These are phyloP conservation scores for Calocera cornea DNA, from an alignment of 768 basidiomycete genomes.

Conservation along the genomic window DNA sequence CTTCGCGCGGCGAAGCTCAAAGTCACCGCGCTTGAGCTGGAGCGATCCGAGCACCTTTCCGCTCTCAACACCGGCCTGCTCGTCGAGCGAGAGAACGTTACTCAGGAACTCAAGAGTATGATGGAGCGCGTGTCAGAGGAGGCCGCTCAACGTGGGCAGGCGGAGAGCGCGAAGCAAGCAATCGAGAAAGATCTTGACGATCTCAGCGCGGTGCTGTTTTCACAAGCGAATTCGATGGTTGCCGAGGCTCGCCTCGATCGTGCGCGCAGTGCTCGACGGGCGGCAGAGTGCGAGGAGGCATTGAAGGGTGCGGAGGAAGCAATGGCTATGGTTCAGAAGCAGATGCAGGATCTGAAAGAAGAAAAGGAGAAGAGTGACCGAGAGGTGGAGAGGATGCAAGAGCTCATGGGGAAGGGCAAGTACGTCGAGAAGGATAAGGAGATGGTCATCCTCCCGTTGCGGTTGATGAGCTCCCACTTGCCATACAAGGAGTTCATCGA, in stretches of 20 bases:
- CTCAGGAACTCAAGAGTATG: constrained; percentile 75
- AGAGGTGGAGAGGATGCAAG: constrained; percentile 36
- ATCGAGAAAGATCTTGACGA: constrained; percentile 95
- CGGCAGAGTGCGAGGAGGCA: constrained; percentile 61
- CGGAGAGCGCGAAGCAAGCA: constrained; percentile 62
- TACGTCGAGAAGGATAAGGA: constrained; percentile 38
- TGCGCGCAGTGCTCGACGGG: constrained; percentile 56
- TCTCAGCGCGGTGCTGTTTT: constrained; percentile 78
- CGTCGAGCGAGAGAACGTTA: constrained; percentile 85
- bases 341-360: constrained; percentile 61
- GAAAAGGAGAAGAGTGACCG: constrained; percentile 52
- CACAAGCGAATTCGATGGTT: constrained; percentile 96
- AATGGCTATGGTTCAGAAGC: constrained; percentile 66
- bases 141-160: constrained; percentile 78
- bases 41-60: constrained; percentile 74
- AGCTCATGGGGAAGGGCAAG: constrained; percentile 53
- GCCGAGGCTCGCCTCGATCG: constrained; percentile 65
- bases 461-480: constrained; percentile 50
- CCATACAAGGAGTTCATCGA: constrained; percentile 70
- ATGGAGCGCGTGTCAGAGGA: constrained; percentile 95
- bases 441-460: constrained; percentile 20
- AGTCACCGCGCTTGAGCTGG: constrained; percentile 67
- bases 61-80: constrained; percentile 82
- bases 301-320: constrained; percentile 76
- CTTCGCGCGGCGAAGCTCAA: constrained; percentile 48